A percentile compares a stretch with the other conserved stretches of the same genome.
Conservation (phyloP, 441 rosid genomes). For the Metrosideros polymorpha region DNA sequence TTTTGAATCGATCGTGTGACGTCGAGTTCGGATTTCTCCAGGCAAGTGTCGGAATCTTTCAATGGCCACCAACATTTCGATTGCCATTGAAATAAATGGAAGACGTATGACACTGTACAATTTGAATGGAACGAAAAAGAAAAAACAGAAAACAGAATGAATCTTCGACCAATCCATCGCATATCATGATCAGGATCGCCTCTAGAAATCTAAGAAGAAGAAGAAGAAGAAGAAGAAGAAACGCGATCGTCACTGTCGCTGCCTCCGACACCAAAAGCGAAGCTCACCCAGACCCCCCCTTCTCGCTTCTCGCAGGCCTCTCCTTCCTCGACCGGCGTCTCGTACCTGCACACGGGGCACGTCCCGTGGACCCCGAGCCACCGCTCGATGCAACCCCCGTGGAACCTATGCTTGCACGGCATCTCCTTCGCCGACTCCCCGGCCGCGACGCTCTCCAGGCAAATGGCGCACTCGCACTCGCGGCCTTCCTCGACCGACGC, state of each 20-base stretch:
- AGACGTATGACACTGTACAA: neutral
- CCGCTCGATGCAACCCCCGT: constrained; percentile 58
- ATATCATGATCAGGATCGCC: neutral
- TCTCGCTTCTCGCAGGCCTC: constrained; percentile 23
- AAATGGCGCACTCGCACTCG: constrained; percentile 51
- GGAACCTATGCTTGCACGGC: constrained; percentile 85
- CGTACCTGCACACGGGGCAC: constrained; percentile 77
- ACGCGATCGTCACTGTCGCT: constrained; percentile 32
- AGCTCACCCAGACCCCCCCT: neutral
- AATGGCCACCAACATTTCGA: neutral
- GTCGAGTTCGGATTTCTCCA: neutral
- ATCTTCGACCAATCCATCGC: neutral
- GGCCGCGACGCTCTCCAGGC: constrained; percentile 56
- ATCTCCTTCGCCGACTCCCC: constrained; percentile 61
- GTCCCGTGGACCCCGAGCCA: constrained; percentile 74
- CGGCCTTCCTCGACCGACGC: constrained; percentile 34
- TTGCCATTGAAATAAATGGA: neutral
- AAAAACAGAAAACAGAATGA: neutral
- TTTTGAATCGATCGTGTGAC: neutral
- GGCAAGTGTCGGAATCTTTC: constrained; percentile 4
- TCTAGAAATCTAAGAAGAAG: neutral
- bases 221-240: constrained; percentile 10
- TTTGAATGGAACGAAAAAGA: neutral
- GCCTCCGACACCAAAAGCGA: neutral
- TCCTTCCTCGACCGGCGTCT: constrained; percentile 73